Percentiles rank a stretch among this genome's conserved stretches.
These are phyloP conservation scores for Starmerella asiatica DNA, from an alignment of 805 yeast genomes.

Conservation along the genomic window DNA sequence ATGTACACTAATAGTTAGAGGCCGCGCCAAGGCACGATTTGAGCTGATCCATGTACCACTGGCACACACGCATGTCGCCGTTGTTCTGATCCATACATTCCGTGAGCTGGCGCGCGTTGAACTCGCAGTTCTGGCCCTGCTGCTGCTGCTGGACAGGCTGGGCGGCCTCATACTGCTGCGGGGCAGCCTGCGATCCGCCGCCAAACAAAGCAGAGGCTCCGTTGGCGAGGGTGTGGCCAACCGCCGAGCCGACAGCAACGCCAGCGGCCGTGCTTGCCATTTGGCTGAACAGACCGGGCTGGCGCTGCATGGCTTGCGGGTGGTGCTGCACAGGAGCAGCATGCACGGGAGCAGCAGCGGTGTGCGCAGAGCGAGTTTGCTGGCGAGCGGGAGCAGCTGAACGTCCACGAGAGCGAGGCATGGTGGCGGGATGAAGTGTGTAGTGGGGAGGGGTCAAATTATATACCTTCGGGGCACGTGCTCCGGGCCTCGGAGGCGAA, in stretches of 20 bases:
- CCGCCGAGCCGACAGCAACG: conserved; percentile 96
- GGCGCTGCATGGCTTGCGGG: conserved; percentile 33
- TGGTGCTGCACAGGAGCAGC: conserved; percentile 39
- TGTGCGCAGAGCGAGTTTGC: conserved; percentile 24
- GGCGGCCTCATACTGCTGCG: conserved; percentile 37
- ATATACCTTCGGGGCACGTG: background rate
- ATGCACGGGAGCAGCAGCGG: conserved; percentile 44
- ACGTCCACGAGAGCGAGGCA: conserved; percentile 35
- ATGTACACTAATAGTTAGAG: conserved; percentile 37
- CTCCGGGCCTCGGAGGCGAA: too few species aligned
- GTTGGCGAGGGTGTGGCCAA: conserved; percentile 94
- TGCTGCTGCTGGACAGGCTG: conserved; percentile 29
- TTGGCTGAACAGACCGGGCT: conserved; percentile 85
- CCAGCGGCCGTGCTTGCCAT: conserved; percentile 99
- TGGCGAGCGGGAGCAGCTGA: conserved; percentile 23
- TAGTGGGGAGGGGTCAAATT: background rate
- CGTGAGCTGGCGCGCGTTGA: conserved; percentile 88
- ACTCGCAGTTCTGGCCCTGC: conserved; percentile 55
- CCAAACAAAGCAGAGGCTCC: conserved; percentile 84
- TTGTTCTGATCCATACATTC: conserved; percentile 85
- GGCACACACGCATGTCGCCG: conserved; percentile 96
- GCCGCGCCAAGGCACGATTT: conserved; percentile 94
- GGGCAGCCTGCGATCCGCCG: conserved; percentile 50
- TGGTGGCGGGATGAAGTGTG: conserved; percentile 1
- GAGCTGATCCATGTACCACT: conserved; percentile 90